Evolutionary conservation across 2,329 filamentous ascomycete species (phyloP).

Genomic region (Fusarium algeriense): DNA sequence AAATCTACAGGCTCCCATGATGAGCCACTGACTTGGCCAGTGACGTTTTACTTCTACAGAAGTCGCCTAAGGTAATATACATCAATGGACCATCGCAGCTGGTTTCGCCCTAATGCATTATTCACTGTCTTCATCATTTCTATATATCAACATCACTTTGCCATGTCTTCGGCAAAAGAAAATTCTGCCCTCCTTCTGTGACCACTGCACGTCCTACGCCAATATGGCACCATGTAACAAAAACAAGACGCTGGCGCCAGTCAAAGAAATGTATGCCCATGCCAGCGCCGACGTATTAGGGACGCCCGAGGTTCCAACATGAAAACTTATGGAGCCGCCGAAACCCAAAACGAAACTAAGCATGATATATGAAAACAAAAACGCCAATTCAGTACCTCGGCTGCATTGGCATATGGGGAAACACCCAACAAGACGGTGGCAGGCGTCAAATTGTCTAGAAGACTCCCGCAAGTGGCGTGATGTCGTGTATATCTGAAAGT

Average conservation of each 20-base stretch:
- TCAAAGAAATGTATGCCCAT: conserved; percentile 15
- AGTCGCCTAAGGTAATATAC: background rate
- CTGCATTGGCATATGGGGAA: background rate
- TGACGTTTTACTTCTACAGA: background rate
- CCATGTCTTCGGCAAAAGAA: conserved; percentile 4
- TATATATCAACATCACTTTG: conserved; percentile 28
- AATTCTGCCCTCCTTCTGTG: conserved; percentile 6
- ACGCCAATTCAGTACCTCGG: conserved; percentile 17
- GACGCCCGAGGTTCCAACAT: background rate
- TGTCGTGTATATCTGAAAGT: background rate
- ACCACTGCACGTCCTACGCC: background rate
- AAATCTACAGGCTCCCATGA: background rate
- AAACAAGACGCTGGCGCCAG: conserved; percentile 23
- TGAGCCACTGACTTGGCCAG: background rate
- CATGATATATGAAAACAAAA: conserved; percentile 15
- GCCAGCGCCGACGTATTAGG: background rate
- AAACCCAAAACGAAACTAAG: conserved; percentile 1
- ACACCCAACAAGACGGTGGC: conserved; percentile 13
- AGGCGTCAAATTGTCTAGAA: conserved; percentile 2
- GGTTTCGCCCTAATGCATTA: background rate
- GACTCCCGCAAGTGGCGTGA: conserved; percentile 17
- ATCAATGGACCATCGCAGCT: conserved; percentile 3
- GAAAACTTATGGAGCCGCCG: conserved; percentile 2
- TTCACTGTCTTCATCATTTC: conserved; percentile 9
- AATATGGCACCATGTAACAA: conserved; percentile 6